These are phyloP conservation scores for Suzukiozyma palmioleophila DNA, from an alignment of 1,139 yeast species.

Conservation along the genomic window DNA sequence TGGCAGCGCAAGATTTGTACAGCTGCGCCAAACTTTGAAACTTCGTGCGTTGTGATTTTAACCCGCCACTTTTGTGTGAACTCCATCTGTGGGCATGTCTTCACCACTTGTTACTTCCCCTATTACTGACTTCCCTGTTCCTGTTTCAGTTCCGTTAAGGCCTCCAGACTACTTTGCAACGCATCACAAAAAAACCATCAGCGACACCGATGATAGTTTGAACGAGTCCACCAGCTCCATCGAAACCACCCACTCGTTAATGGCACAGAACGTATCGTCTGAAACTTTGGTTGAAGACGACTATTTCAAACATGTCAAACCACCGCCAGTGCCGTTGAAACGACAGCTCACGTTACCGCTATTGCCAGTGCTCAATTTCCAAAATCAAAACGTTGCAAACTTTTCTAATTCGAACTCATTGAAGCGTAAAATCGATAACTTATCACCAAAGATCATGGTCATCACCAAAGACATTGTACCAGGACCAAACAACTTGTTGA, in stretches of 20 bases:
- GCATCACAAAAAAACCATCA: not conserved
- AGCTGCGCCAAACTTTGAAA: too few species aligned
- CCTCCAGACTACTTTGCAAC: slow-evolving; percentile 1
- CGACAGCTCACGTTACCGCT: slow-evolving; percentile 13
- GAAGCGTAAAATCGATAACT: slow-evolving; percentile 10
- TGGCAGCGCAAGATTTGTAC: too few species aligned
- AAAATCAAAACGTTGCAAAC: slow-evolving; percentile 9
- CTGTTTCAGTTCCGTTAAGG: not conserved
- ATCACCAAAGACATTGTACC: slow-evolving; percentile 5
- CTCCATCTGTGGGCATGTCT: not conserved
- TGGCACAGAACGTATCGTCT: slow-evolving; percentile 13
- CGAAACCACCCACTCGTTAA: slow-evolving; percentile 12
- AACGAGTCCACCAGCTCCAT: slow-evolving; percentile 19
- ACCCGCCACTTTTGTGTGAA: too few species aligned
- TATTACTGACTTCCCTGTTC: not conserved
- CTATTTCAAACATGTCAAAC: not conserved
- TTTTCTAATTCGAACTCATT: slow-evolving; percentile 10
- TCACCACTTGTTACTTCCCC: slow-evolving; percentile 3
- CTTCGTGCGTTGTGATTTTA: too few species aligned
- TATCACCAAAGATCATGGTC: slow-evolving; percentile 7
- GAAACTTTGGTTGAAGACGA: slow-evolving; percentile 24
- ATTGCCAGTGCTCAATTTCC: slow-evolving; percentile 3
- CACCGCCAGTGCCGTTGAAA: slow-evolving; percentile 6
- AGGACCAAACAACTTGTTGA: slow-evolving; percentile 29
- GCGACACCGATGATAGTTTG: slow-evolving; percentile 9